Percentiles rank a stretch among this genome's conserved stretches.
Evolutionary conservation across 768 basidiomycete genomes (phyloP).

Genomic region (Rickenella mellea): DNA sequence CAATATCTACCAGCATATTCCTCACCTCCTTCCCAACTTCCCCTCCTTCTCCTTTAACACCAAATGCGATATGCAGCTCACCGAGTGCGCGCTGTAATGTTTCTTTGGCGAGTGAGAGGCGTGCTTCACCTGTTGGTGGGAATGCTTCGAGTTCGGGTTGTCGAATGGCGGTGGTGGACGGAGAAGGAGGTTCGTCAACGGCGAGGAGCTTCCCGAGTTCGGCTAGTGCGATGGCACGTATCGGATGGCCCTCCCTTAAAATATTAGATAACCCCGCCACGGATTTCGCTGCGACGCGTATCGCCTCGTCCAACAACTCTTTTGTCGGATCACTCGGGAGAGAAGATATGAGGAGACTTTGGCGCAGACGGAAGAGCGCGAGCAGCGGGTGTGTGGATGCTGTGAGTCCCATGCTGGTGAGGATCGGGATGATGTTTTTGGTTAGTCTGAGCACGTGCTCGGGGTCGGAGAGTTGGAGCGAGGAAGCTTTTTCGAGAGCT

Average conservation of each 20-base stretch:
- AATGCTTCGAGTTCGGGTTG: constrained; percentile 22
- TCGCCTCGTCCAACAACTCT: constrained; percentile 50
- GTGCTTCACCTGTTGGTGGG: constrained; percentile 57
- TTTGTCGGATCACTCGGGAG: constrained; percentile 33
- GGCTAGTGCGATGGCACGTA: constrained; percentile 62
- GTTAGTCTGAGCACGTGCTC: constrained; percentile 49
- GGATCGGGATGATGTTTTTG: constrained; percentile 53
- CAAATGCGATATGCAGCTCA: constrained; percentile 66
- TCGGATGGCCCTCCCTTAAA: constrained; percentile 62
- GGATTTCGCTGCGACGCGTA: constrained; percentile 47
- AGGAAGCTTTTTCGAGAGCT: constrained; percentile 62
- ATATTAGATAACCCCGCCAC: constrained; percentile 43
- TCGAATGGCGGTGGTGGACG: constrained; percentile 8
- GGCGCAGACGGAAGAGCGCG: constrained; percentile 61
- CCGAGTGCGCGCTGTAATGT: constrained; percentile 51
- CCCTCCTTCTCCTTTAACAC: constrained; percentile 59
- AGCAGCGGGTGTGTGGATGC: constrained; percentile 72
- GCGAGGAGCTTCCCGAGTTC: constrained; percentile 77
- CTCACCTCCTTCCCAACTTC: constrained; percentile 56
- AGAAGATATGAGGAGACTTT: constrained; percentile 51
- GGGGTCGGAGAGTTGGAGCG: constrained; percentile 51
- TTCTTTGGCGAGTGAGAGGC: constrained; percentile 56
- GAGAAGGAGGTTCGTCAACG: constrained; percentile 61
- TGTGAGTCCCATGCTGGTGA: constrained; percentile 48
- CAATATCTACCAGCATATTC: constrained; percentile 47